These are phyloP conservation scores for Chiua virens DNA, from an alignment of 768 basidiomycete species.

Conservation along the genomic window DNA sequence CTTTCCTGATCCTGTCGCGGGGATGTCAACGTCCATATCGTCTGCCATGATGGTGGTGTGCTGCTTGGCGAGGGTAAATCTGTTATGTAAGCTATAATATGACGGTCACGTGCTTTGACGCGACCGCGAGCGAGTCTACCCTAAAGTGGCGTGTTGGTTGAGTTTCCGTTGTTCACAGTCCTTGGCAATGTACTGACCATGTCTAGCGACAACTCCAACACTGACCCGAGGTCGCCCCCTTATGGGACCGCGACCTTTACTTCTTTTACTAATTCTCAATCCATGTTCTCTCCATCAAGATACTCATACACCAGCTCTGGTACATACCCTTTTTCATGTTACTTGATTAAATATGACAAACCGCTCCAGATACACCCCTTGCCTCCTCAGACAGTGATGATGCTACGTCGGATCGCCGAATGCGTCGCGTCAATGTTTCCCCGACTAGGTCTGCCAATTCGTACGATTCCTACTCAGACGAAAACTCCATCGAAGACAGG, in stretches of 20 bases:
- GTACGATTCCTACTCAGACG: slow-evolving; percentile 60
- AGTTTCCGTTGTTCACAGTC: slow-evolving; percentile 26
- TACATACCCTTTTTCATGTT: slow-evolving; percentile 26
- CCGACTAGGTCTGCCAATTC: slow-evolving; percentile 41
- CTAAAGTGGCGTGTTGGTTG: slow-evolving; percentile 34
- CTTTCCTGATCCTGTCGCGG: slow-evolving; percentile 37
- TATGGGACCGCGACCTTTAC: slow-evolving; percentile 62
- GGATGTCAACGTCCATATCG: slow-evolving; percentile 69
- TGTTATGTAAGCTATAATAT: slow-evolving; percentile 17
- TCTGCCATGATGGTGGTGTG: slow-evolving; percentile 47
- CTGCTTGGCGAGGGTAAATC: not conserved
- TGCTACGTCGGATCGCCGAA: slow-evolving; percentile 45
- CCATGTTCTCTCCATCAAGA: slow-evolving; percentile 60
- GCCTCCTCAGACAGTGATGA: slow-evolving; percentile 48
- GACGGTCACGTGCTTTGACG: slow-evolving; percentile 37
- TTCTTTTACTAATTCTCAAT: slow-evolving; percentile 49
- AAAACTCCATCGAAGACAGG: slow-evolving; percentile 44
- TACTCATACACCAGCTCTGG: slow-evolving; percentile 58
- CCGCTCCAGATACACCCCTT: slow-evolving; percentile 41
- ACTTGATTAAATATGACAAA: slow-evolving; percentile 1
- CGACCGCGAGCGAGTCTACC: slow-evolving; percentile 41
- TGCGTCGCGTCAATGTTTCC: slow-evolving; percentile 56
- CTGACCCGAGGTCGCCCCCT: slow-evolving; percentile 60
- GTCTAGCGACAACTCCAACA: slow-evolving; percentile 37
- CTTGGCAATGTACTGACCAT: slow-evolving; percentile 37